Evolutionary conservation across 1,284 basidiomycete genomes (phyloP), one percentile per base, ranked within the genome.

Genomic region (Puccinia horiana): DNA sequence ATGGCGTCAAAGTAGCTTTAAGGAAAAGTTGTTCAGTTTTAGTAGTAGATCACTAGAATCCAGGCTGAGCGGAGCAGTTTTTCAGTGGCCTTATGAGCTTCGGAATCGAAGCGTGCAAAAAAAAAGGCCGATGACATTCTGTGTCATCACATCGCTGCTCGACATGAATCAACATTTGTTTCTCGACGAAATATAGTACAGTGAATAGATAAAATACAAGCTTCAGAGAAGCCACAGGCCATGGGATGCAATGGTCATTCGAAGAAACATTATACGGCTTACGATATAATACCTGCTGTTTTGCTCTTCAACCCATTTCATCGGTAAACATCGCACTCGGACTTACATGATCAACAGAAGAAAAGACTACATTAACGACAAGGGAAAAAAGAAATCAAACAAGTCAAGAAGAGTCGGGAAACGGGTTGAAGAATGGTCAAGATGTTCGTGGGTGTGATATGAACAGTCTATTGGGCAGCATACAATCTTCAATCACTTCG

Each of bases 401-500:
- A 69, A n/a, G 16, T 20, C 65, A 69, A 69, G 65, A 69, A 69
- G 18, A 40, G 20, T 40, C 20, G 32, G 63, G 37, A 42, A 65
- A 35, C 37, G 63, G n/a, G 35, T 40, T 40, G 37, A 42, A 65
- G 37, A n/a, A 42, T 40, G 37, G 63, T 16, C 32, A 69, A 44
- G 40, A 26, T 69, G 65, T 47, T 69, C 65, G 65, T 69, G 20
- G 65, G 29, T 40, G 8, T 23, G 63, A 65, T 42, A 65, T 65
- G 63, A 42, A 42, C 35, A 65, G 65, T 44, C 65, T 69, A 44
- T 26, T 69, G 32, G 4, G 29, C 37, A 47, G 65, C 14, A n/a
- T 16, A 69, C 37, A 69, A 44, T 65, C 35, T 35, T 42, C 35
- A 58, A 63, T 76, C 42, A 76, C 61, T 42, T 76, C 11, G 74